Percentiles rank a stretch among this genome's conserved stretches.
These are phyloP conservation scores for Trypanosoma theileri DNA, from an alignment of 208 protist species.

Conservation along the genomic window DNA sequence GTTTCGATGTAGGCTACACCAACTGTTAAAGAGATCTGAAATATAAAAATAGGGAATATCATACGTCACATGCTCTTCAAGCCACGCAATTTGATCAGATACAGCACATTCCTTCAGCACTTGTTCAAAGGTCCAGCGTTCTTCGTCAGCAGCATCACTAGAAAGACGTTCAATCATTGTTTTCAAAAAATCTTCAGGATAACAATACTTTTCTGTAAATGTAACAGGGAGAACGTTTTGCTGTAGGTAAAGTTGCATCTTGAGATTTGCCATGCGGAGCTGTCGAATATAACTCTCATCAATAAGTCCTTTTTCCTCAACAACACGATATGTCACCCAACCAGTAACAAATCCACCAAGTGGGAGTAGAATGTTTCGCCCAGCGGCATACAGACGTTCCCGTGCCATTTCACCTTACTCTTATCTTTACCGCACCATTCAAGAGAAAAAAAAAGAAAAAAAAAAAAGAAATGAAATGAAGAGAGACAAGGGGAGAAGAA, in stretches of 20 bases:
- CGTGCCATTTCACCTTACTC: not conserved
- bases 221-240: slow-evolving; percentile 39
- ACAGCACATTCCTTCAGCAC: slow-evolving; percentile 69
- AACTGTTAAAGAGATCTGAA: slow-evolving; percentile 81
- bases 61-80: slow-evolving; percentile 78
- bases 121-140: slow-evolving; percentile 78
- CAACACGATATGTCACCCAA: slow-evolving; percentile 49
- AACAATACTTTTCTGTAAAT: slow-evolving; percentile 60
- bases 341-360: slow-evolving; percentile 67
- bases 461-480: not conserved
- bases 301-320: slow-evolving; percentile 49
- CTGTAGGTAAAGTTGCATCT: slow-evolving; percentile 56
- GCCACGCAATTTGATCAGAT: slow-evolving; percentile 71
- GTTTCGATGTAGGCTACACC: slow-evolving; percentile 56
- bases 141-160: slow-evolving; percentile 38
- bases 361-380: slow-evolving; percentile 34
- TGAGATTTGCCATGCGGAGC: slow-evolving; percentile 57
- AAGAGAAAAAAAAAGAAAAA: slow-evolving; percentile 8
- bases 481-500: not conserved
- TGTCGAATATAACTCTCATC: slow-evolving; percentile 37
- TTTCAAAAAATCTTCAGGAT: slow-evolving; percentile 45
- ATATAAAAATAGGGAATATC: slow-evolving; percentile 92
- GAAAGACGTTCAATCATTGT: slow-evolving; percentile 48
- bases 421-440: not conserved
- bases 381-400: slow-evolving; percentile 4